Evolutionary conservation across 2,329 filamentous ascomycete species (phyloP).

Genomic region (Calonectria pauciramosa): DNA sequence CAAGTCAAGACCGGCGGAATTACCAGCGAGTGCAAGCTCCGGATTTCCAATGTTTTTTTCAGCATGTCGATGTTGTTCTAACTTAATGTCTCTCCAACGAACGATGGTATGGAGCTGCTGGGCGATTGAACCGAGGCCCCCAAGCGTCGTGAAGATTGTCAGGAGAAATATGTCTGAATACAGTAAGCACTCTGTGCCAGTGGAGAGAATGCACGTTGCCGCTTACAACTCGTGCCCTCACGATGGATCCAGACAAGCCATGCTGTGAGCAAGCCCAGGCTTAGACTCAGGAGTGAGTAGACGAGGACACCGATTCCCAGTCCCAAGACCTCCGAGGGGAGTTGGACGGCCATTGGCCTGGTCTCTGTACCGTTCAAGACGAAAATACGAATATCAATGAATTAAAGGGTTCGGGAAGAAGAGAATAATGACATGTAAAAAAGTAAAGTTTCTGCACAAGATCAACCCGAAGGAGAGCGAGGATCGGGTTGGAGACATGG

Average conservation of each 20-base stretch:
- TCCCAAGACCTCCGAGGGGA: constrained; percentile 16
- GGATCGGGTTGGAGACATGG: neutral
- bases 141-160: constrained; percentile 52
- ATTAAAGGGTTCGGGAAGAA: neutral
- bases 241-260: constrained; percentile 56
- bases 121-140: constrained; percentile 55
- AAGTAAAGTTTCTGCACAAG: neutral
- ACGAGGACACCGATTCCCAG: constrained; percentile 23
- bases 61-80: constrained; percentile 54
- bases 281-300: constrained; percentile 21
- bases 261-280: constrained; percentile 18
- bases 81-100: constrained; percentile 56
- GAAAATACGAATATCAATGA: neutral
- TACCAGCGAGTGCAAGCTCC: constrained; percentile 58
- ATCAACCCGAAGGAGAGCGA: neutral
- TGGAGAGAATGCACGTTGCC: neutral
- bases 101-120: constrained; percentile 59
- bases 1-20: constrained; percentile 56
- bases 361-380: neutral
- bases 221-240: constrained; percentile 59
- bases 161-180: constrained; percentile 57
- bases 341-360: constrained; percentile 13
- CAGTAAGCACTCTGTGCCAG: neutral
- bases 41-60: constrained; percentile 52
- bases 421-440: neutral